phyloP scores from a whole-genome alignment of 176 grass and related monocot species.

The Tillandsia fasciculata region DNA sequence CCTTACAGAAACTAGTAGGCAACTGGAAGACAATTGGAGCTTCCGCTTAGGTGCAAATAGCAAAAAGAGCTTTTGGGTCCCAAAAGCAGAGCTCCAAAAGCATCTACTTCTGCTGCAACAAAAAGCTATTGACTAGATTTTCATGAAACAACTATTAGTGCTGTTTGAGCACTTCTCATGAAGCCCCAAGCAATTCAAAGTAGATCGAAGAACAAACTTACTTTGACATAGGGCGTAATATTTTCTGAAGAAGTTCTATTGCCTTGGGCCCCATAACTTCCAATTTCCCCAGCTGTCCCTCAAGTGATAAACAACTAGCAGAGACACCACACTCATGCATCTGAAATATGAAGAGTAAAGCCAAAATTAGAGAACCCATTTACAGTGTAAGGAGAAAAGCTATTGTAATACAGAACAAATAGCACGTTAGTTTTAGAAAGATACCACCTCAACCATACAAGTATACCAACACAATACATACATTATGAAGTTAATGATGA shows the following conservation, averaged over 20 bases:
- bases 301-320: conserved; percentile 41
- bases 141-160: background rate
- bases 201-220: conserved; percentile 9
- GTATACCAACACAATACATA: too few species aligned
- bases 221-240: conserved; percentile 43
- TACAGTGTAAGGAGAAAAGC: background rate
- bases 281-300: conserved; percentile 66
- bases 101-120: background rate
- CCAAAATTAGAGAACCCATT: background rate
- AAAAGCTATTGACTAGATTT: background rate
- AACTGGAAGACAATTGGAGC: too few species aligned
- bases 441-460: too few species aligned
- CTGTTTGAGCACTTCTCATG: too few species aligned
- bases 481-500: too few species aligned
- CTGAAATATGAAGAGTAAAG: conserved; percentile 28
- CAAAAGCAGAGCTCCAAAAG: background rate
- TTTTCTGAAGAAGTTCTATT: conserved; percentile 46
- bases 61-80: conserved; percentile 1
- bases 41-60: too few species aligned
- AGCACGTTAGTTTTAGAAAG: too few species aligned
- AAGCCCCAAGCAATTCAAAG: too few species aligned
- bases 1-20: background rate
- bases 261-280: conserved; percentile 69
- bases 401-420: too few species aligned
- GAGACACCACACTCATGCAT: conserved; percentile 32